Percentiles rank a stretch among this genome's conserved stretches.
These are phyloP conservation scores for Rossbeevera mucosa DNA, from an alignment of 768 basidiomycete species.

Conservation along the genomic window DNA sequence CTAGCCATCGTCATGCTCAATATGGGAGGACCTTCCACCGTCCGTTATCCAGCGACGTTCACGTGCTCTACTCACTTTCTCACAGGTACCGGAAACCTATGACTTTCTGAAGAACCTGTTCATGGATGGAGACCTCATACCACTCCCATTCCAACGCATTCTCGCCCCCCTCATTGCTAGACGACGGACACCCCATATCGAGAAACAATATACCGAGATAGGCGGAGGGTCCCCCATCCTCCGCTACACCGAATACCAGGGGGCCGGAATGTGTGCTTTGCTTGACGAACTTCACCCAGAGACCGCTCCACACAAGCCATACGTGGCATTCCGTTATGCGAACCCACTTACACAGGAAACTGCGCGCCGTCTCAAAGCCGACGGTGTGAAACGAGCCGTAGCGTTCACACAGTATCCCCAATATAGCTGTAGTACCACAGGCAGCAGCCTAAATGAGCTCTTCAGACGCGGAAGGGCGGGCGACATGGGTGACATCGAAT, in stretches of 20 bases:
- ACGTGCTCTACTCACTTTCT: constrained; percentile 2
- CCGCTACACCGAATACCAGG: constrained; percentile 83
- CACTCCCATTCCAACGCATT: constrained; percentile 84
- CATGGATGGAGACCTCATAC: constrained; percentile 89
- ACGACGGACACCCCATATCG: constrained; percentile 87
- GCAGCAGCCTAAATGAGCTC: constrained; percentile 93
- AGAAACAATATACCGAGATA: constrained; percentile 90
- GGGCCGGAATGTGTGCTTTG: constrained; percentile 81
- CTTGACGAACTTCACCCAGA: constrained; percentile 92
- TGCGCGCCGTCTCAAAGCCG: constrained; percentile 76
- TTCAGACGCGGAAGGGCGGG: constrained; percentile 62
- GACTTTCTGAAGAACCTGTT: constrained; percentile 92
- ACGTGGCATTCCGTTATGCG: constrained; percentile 94
- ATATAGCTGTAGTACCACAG: constrained; percentile 97
- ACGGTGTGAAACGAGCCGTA: constrained; percentile 87
- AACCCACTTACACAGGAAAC: constrained; percentile 83
- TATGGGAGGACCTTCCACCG: constrained; percentile 97
- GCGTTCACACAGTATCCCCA: constrained; percentile 99
- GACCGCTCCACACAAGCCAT: constrained; percentile 93
- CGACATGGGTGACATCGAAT: constrained; percentile 67
- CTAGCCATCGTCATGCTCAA: constrained; percentile 93
- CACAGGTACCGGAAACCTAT: constrained; percentile 84
- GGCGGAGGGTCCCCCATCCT: constrained; percentile 97
- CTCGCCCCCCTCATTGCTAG: constrained; percentile 87
- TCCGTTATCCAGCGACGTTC: constrained; percentile 33